Evolutionary conservation across 2,329 filamentous ascomycete species (phyloP).

Genomic region (Paradendryphiella salina): DNA sequence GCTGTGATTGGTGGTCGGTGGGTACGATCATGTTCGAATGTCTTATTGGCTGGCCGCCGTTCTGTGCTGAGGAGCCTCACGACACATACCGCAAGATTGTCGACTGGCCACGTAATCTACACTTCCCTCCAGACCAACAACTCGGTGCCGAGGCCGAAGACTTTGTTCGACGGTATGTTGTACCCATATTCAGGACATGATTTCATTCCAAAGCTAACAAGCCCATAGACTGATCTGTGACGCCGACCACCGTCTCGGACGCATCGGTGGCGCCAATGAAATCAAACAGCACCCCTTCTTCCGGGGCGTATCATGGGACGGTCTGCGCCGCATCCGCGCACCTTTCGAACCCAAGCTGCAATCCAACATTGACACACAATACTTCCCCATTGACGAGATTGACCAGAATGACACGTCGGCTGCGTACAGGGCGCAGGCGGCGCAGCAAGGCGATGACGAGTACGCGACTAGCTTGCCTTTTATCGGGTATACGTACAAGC

Average conservation of each 20-base stretch:
- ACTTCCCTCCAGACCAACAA: slow-evolving; percentile 94
- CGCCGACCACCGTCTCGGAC: slow-evolving; percentile 86
- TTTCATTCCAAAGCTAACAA: slow-evolving; percentile 21
- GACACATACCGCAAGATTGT: slow-evolving; percentile 99
- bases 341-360: slow-evolving; percentile 94
- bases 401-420: slow-evolving; percentile 94
- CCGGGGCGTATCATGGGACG: slow-evolving; percentile 93
- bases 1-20: slow-evolving; percentile 99
- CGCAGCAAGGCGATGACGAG: slow-evolving; percentile 70
- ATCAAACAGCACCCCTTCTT: slow-evolving; percentile 96
- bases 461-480: slow-evolving; percentile 94
- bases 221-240: slow-evolving; percentile 81
- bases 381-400: slow-evolving; percentile 99
- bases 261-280: slow-evolving; percentile 78
- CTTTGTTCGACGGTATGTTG: slow-evolving; percentile 79
- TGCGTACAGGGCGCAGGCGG: slow-evolving; percentile 79
- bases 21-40: slow-evolving; percentile 99
- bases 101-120: slow-evolving; percentile 93
- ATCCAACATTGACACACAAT: slow-evolving; percentile 93
- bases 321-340: slow-evolving; percentile 86
- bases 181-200: no score
- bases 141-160: slow-evolving; percentile 87
- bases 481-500: slow-evolving; percentile 97
- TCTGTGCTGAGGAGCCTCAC: slow-evolving; percentile 96
- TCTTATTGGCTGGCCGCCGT: slow-evolving; percentile 96